Evolutionary conservation across 2,329 filamentous ascomycete species (phyloP), one percentile per base, ranked within the genome.

Genomic region (Apiospora phragmitis): DNA sequence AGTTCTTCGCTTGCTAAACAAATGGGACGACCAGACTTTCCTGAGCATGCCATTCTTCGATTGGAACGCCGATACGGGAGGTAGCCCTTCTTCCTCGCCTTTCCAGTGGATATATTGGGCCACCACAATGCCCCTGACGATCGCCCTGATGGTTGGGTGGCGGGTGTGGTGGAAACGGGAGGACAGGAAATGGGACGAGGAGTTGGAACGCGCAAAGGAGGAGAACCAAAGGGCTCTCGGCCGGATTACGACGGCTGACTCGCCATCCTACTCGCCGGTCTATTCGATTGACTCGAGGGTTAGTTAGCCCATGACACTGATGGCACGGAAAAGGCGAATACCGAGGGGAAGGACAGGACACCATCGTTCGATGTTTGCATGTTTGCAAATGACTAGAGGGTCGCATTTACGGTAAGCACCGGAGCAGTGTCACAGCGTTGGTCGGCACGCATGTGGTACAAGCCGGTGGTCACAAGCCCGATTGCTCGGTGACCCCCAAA

Each of bases 31-130:
- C 29, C 29, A 62, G 51, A 35, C 29, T 1, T 69, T 78, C 8
- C 75, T 78, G 65, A 72, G 75, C 2, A 68, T 78, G 29, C 75
- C 76, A 6, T 74, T 74, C 16, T 70, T 77, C 9, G 72, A 75
- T 66, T 75, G 72, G 73, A 66, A 73, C 35, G 16, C 41, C 1
- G 65, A 69, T 6, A 49, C 42, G 42, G n/a, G 11, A 35, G 45
- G 26, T 43, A 12, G 18, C 8, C 55, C 55, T 66, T 69, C 73
- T 8, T 47, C 75, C 21, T 66, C 65, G 26, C 65, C 69, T 5
- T 72, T 70, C 1, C 74, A 75, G 67, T 75, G 74, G 73, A 82
- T 86, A 14, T 86, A 86, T 74, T 87, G 84, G 85, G 86, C 83
- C 0, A 83, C 87, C 55, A 85, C 85, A 0, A 77, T 88, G 29